Evolutionary conservation across 2,329 filamentous ascomycete genomes (phyloP), one percentile per base, ranked within the genome.

Genomic region (Pseudopithomyces maydicus): DNA sequence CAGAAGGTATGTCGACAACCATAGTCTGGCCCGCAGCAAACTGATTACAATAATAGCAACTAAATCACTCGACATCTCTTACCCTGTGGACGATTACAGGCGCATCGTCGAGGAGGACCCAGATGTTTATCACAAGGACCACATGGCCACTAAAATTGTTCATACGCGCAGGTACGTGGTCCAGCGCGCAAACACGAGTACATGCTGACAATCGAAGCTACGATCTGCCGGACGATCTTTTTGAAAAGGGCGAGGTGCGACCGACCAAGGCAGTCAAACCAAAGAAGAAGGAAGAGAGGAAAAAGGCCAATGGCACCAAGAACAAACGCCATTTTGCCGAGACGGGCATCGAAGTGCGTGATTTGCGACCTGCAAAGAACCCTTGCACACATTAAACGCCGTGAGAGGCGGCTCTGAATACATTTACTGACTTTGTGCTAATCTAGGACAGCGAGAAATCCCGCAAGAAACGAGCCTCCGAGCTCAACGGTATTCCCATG

Each of bases 221-320:
- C 73, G 88, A 92, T 71, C 84, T 99, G 23, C 95, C 95, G 26
- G 88, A 91, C 57, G 94, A 99, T 74, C 88, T 98, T 2, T 99
- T 99, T 73, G 84, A 88, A 46, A 80, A 88, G 22, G 91, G 91
- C 68, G 95, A 99, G 76, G 74, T 67, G 5, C 72, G 75, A 50
- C 80, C 81, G 5, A 70, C 68, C 15, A 78, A 78, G 61, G 68
- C 74, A 32, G 77, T 76, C 65, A 82, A 80, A 67, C 71, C 74
- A 44, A 74, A 74, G 64, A 74, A 71, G 58, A 70, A 71, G 59
- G 70, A 67, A 57, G 60, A 65, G 44, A 53, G 43, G 29, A 48
- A 54, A 14, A 54, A 49, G 51, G 43, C 32, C 36, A 58, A 55
- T 26, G 56, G 56, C 22, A 39, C 55, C 23, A 73, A 68, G 64